A percentile compares a stretch with the other conserved stretches of the same genome.
Conservation (phyloP, 306 rosid genomes). For the Herpetospermum pedunculosum region DNA sequence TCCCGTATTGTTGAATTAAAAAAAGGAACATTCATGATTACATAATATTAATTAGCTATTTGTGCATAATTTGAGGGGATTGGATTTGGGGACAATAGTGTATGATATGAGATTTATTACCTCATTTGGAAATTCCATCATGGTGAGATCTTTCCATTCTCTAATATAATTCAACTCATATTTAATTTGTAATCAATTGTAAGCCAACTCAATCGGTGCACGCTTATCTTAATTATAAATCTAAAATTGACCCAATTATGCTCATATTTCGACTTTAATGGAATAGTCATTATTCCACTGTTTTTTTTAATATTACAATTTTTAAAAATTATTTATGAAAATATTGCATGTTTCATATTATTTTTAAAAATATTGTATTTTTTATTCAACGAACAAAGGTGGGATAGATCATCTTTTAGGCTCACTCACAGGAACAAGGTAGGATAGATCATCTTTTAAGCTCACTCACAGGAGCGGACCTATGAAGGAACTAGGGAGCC, state of each 20-base stretch:
- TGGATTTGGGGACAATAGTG: neutral
- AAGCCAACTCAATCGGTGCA: neutral
- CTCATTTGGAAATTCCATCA: neutral
- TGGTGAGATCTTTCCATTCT: neutral
- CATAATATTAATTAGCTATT: neutral
- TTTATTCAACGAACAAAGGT: too few relatives aligned
- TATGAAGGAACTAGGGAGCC: too few relatives aligned
- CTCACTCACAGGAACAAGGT: too few relatives aligned
- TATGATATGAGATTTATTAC: neutral
- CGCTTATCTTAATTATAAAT: neutral
- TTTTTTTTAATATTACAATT: too few relatives aligned
- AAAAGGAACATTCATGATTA: neutral
- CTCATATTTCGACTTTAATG: neutral
- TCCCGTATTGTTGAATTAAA: too few relatives aligned
- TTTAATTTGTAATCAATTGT: neutral
- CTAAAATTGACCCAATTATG: neutral
- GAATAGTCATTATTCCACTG: too few relatives aligned
- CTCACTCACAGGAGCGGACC: too few relatives aligned
- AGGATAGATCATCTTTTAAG: too few relatives aligned
- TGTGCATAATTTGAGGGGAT: neutral
- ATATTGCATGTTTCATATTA: too few relatives aligned
- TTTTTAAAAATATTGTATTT: too few relatives aligned
- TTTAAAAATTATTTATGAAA: too few relatives aligned
- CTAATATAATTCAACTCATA: neutral
- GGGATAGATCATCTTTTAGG: too few relatives aligned